Percentiles rank a stretch among this genome's conserved stretches.
Evolutionary conservation across 768 basidiomycete species (phyloP).

Genomic region (Lentinula detonsa): DNA sequence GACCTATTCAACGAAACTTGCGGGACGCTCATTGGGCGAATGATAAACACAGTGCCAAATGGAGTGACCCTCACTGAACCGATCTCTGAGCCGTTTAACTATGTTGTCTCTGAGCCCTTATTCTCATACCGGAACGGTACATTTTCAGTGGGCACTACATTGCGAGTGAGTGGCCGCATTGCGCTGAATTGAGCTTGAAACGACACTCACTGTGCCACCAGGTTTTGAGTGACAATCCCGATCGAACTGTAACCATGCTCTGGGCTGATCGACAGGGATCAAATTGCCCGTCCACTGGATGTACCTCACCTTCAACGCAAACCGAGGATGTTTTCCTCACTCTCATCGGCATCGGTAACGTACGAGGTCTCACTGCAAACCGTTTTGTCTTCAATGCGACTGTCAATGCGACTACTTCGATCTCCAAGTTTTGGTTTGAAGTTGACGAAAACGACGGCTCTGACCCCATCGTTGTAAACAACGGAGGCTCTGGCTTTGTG

Average conservation of each 20-base stretch:
- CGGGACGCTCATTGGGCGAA: slow-evolving; percentile 31
- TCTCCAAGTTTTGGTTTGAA: slow-evolving; percentile 45
- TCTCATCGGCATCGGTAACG: not conserved
- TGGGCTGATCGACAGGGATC: not conserved
- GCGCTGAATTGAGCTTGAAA: not conserved
- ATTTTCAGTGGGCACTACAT: slow-evolving; percentile 32
- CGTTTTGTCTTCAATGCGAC: slow-evolving; percentile 38
- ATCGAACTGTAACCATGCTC: slow-evolving; percentile 1
- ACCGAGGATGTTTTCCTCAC: not conserved
- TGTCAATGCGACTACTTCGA: slow-evolving; percentile 29
- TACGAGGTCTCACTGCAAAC: slow-evolving; percentile 24
- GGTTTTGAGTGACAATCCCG: not conserved
- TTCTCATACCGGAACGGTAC: slow-evolving; percentile 27
- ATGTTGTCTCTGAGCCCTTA: slow-evolving; percentile 20
- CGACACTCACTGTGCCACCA: not conserved
- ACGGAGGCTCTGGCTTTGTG: slow-evolving; percentile 35
- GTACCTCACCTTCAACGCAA: not conserved
- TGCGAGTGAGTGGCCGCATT: slow-evolving; percentile 25
- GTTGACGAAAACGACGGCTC: slow-evolving; percentile 40
- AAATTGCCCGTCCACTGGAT: not conserved
- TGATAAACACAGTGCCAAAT: slow-evolving; percentile 42
- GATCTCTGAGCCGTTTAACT: slow-evolving; percentile 26
- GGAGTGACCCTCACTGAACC: slow-evolving; percentile 36
- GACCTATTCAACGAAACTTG: slow-evolving; percentile 33
- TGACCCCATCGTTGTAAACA: slow-evolving; percentile 27